phyloP scores from a whole-genome alignment of 805 yeast species.

The Wickerhamomyces mucosus region DNA sequence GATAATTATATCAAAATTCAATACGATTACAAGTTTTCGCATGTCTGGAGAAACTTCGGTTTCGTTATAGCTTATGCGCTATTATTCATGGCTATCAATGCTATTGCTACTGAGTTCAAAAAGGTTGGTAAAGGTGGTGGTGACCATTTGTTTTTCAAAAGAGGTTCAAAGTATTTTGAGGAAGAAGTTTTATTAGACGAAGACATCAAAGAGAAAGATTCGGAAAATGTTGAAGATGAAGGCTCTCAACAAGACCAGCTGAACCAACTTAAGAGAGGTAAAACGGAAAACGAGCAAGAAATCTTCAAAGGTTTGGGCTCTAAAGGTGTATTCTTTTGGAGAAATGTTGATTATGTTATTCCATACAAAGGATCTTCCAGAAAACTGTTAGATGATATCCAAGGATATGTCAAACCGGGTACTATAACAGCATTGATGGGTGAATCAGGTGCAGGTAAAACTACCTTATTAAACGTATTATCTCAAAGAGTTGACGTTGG shows the following conservation, averaged over 20 bases:
- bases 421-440: constrained; percentile 65
- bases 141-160: constrained; percentile 39
- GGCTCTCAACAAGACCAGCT: constrained; percentile 4
- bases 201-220: constrained; percentile 16
- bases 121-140: constrained; percentile 28
- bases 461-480: constrained; percentile 52
- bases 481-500: constrained; percentile 36
- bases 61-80: constrained; percentile 44
- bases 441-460: constrained; percentile 75
- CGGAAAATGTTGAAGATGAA: constrained; percentile 24
- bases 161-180: constrained; percentile 23
- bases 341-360: constrained; percentile 23
- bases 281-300: constrained; percentile 4
- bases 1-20: constrained; percentile 40
- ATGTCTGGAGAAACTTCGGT: constrained; percentile 80
- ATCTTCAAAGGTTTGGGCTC: constrained; percentile 21
- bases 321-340: constrained; percentile 23
- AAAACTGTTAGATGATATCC: constrained; percentile 28
- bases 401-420: constrained; percentile 65
- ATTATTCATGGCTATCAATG: constrained; percentile 43
- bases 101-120: constrained; percentile 43
- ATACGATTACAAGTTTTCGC: constrained; percentile 42
- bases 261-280: background rate
- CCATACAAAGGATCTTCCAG: constrained; percentile 23
- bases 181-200: background rate